These are phyloP conservation scores for Arctostaphylos glauca DNA, from an alignment of 148 eudicot species.

Conservation along the genomic window DNA sequence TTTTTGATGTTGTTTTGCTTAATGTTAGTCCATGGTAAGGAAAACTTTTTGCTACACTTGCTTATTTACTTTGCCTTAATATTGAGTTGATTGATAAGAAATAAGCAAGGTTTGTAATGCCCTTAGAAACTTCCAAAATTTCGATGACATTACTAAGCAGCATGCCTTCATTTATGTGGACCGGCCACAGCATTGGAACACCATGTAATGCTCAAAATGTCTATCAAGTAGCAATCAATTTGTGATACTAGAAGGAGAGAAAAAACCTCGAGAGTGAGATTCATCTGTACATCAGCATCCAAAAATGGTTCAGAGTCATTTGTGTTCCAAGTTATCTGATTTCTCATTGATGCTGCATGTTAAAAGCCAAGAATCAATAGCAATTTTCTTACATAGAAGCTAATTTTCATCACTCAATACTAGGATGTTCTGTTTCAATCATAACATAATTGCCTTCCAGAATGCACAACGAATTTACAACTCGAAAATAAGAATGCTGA, in stretches of 20 bases:
- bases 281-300: slow-evolving; percentile 68
- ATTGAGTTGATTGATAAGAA: too few species aligned
- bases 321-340: slow-evolving; percentile 63
- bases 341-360: slow-evolving; percentile 80
- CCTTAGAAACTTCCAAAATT: too few species aligned
- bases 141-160: too few species aligned
- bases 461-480: not conserved
- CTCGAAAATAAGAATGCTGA: not conserved
- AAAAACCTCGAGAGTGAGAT: slow-evolving; percentile 70
- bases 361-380: slow-evolving; percentile 19
- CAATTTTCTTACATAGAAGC: not conserved
- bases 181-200: not conserved
- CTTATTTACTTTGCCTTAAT: too few species aligned
- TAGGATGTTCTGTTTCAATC: not conserved
- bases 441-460: not conserved
- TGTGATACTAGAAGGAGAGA: slow-evolving; percentile 9
- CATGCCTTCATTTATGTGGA: too few species aligned
- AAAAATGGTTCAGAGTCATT: slow-evolving; percentile 50
- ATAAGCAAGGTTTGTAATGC: too few species aligned
- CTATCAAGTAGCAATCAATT: not conserved
- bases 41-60: too few species aligned
- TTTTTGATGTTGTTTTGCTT: too few species aligned
- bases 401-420: not conserved
- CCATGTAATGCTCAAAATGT: not conserved
- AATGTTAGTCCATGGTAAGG: too few species aligned